Base-by-base conservation (phyloP, 129 eudicot species). In the Escallonia herrerae region DNA sequence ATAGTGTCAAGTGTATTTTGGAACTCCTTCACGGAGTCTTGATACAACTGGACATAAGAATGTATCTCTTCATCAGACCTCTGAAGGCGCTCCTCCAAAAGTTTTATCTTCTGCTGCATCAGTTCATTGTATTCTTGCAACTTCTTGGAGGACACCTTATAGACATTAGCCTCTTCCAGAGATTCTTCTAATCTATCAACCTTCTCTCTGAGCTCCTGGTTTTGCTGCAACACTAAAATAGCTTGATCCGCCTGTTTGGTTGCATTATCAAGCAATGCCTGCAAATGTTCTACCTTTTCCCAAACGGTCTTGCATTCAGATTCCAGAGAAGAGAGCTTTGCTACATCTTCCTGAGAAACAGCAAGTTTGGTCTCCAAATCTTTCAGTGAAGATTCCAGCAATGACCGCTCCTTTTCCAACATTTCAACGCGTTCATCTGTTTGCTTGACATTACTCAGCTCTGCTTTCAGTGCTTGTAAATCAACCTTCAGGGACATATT, bases 181-280 rank as follows among this genome's bases (percentile, higher is more conserved):
- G 87, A 81, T 76, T 86, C 89, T 74, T 93, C 98, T 68, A 93
- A 87, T 67, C 73, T 70, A 67, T 85, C 95, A 40, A 93, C 91
- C 82, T 93, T 93, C 76, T 85, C 81, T 33, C 84, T 77, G 33
- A 93, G 83, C 63, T 83, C 95, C 79, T 93, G 98, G 75, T 88
- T 93, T 76, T 88, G 95, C 76, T 93, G 89, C 22, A 93, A 77
- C 39, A 80, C 91, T 69, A 68, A 58, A 61, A 79, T 76, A 60
- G 96, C 96, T 82, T 88, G 96, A 78, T 88, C 95, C 48, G 95
- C 98, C 72, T 88, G 95, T 61, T 85, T 79, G 43, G 98, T 81
- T 61, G 95, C 89, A 78, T 81, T 93, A 63, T 83, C 90, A 7
- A 93, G 84, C 74, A 93, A 75, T 13, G 57, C 64, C 73, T 93